Conservation (phyloP, 179 eudicot genomes). For the Heliamphora pulchella region DNA sequence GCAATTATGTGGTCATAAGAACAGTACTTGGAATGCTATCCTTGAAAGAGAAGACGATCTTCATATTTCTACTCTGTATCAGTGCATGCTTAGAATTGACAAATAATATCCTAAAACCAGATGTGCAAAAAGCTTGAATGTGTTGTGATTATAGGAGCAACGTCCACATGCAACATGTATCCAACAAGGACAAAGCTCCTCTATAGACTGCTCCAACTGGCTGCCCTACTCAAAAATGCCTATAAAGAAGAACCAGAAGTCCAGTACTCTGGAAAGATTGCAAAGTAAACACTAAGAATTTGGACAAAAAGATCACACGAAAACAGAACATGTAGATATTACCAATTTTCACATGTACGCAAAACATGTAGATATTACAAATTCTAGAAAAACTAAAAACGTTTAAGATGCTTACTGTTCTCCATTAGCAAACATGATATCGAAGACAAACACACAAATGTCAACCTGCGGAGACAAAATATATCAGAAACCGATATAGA, state of each 20-base stretch:
- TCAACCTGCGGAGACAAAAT: conserved; percentile 64
- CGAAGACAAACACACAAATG: conserved; percentile 72
- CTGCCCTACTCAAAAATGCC: neutral
- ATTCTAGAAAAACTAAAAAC: conserved; percentile 15
- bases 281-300: neutral
- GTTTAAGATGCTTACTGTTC: conserved; percentile 58
- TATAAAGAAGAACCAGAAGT: conserved; percentile 10
- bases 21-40: neutral
- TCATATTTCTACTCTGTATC: too few species aligned
- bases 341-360: neutral
- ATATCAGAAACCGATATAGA: conserved; percentile 3
- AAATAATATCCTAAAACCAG: neutral
- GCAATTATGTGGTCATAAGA: neutral
- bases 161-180: neutral
- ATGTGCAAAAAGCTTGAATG: neutral
- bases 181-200: conserved; percentile 11
- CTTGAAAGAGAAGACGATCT: neutral
- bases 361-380: neutral
- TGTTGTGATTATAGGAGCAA: neutral
- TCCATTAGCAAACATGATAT: conserved; percentile 86
- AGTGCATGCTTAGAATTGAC: neutral
- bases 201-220: neutral
- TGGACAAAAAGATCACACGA: neutral
- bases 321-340: neutral
- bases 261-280: neutral